These are phyloP conservation scores for Daldinia sp. DNA, from an alignment of 2,329 filamentous ascomycete species.

Conservation along the genomic window DNA sequence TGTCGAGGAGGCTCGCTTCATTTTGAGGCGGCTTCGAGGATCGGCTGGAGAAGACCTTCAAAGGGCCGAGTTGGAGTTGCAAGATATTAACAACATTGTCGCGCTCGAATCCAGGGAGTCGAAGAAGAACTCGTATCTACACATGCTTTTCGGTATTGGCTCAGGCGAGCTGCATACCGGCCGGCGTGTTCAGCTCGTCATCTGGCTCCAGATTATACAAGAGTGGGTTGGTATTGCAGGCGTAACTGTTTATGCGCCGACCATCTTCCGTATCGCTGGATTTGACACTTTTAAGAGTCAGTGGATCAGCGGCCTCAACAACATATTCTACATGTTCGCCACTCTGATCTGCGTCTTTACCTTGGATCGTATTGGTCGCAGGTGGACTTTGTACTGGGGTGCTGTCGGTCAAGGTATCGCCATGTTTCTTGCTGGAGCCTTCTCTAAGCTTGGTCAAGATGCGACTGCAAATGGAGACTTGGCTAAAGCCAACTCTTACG, in stretches of 20 bases:
- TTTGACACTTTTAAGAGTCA: constrained; percentile 67
- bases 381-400: constrained; percentile 76
- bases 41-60: constrained; percentile 59
- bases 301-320: constrained; percentile 68
- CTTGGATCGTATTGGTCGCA: constrained; percentile 71
- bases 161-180: constrained; percentile 72
- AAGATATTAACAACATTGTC: constrained; percentile 71
- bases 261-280: constrained; percentile 73
- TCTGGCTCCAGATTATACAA: constrained; percentile 77
- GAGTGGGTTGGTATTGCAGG: constrained; percentile 76
- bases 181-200: constrained; percentile 72
- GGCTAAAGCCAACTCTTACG: constrained; percentile 59
- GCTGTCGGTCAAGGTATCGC: constrained; percentile 68
- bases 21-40: constrained; percentile 71
- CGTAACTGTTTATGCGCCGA: constrained; percentile 67
- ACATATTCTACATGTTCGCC: constrained; percentile 65
- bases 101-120: constrained; percentile 69
- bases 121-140: constrained; percentile 64
- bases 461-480: constrained; percentile 56
- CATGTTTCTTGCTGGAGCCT: constrained; percentile 72
- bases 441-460: constrained; percentile 62
- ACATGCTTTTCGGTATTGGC: constrained; percentile 73
- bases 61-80: constrained; percentile 69
- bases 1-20: constrained; percentile 71
- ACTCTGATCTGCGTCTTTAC: constrained; percentile 76